Conservation (phyloP, 208 protist species). For the Wallacemonas sp. region DNA sequence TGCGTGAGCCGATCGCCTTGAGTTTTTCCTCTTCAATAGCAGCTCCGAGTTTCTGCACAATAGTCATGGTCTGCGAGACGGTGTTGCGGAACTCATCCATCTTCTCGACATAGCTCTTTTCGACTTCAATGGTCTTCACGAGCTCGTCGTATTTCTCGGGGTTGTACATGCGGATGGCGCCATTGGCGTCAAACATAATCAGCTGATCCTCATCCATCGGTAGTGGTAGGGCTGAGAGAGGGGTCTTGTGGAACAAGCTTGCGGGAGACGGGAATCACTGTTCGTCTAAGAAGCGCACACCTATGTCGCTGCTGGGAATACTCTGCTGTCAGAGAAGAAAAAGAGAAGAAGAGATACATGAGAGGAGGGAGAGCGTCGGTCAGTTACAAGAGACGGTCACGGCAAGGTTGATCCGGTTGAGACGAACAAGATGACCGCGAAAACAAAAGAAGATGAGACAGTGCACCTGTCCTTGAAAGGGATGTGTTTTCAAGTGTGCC, state of each 20-base stretch:
- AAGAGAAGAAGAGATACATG: slow-evolving; percentile 5
- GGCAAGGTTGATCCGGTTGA: no score
- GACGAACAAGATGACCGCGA: no score
- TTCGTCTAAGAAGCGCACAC: no score
- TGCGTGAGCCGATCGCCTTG: slow-evolving; percentile 80
- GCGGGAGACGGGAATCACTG: no score
- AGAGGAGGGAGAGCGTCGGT: slow-evolving; percentile 1
- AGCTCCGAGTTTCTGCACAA: slow-evolving; percentile 72
- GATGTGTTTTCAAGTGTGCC: no score
- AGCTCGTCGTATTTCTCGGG: slow-evolving; percentile 89
- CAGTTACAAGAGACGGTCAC: slow-evolving; percentile 15
- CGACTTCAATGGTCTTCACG: slow-evolving; percentile 66
- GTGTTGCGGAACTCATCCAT: slow-evolving; percentile 86
- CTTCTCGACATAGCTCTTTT: slow-evolving; percentile 67
- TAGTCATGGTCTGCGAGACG: slow-evolving; percentile 78
- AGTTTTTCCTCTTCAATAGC: slow-evolving; percentile 88
- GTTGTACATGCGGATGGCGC: slow-evolving; percentile 89
- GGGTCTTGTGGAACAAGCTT: no score
- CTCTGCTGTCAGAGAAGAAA: slow-evolving; percentile 3
- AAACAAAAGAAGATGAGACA: no score
- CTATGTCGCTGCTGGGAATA: not conserved
- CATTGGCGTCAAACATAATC: slow-evolving; percentile 89
- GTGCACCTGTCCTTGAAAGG: no score
- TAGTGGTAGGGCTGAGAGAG: not conserved
- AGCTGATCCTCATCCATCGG: slow-evolving; percentile 83